These are phyloP conservation scores for Luffa aegyptiaca DNA, from an alignment of 306 rosid genomes.

Conservation along the genomic window DNA sequence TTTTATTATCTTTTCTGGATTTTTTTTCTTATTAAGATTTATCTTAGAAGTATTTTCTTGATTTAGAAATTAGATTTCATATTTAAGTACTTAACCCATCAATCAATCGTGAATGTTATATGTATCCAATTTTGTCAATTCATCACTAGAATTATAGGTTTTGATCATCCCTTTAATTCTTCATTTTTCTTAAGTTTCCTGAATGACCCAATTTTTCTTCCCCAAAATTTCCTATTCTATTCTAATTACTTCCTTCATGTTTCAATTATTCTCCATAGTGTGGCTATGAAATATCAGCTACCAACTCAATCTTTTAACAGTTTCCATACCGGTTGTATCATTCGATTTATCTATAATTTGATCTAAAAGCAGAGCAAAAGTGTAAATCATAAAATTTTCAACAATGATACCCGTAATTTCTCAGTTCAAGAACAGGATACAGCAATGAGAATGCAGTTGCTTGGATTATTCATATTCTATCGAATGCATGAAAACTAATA, in stretches of 20 bases:
- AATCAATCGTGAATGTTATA: neutral
- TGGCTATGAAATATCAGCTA: no score
- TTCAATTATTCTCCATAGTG: no score
- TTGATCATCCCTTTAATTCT: no score
- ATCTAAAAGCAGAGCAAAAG: neutral
- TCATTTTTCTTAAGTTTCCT: no score
- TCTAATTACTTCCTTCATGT: no score
- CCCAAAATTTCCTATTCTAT: no score
- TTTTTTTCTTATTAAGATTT: neutral
- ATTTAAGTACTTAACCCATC: neutral
- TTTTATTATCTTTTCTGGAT: neutral
- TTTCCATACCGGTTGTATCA: neutral
- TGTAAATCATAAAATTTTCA: neutral
- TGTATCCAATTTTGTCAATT: no score
- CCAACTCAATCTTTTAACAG: no score
- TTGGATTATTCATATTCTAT: neutral
- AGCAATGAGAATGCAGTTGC: neutral
- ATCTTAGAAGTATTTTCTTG: neutral
- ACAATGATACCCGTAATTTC: neutral
- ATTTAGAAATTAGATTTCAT: neutral
- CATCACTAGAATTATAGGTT: no score
- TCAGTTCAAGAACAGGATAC: constrained; percentile 1
- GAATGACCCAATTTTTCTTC: no score
- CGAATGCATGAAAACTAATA: neutral
- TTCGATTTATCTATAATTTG: neutral